These are phyloP conservation scores for Lupinus albus DNA, from an alignment of 306 rosid species.

Conservation along the genomic window DNA sequence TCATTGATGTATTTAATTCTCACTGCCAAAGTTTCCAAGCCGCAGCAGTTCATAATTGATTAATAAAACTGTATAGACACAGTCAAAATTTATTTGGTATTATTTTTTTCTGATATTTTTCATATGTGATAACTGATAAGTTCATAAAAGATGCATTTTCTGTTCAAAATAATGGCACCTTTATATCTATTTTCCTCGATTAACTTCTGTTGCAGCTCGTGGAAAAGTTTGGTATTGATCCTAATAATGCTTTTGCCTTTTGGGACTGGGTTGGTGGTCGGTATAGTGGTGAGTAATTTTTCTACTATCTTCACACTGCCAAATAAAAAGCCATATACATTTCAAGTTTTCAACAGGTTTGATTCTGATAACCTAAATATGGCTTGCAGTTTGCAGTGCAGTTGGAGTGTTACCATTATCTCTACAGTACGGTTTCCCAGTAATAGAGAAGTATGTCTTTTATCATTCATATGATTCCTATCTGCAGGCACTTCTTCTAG, in stretches of 20 bases:
- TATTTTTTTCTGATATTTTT: background rate
- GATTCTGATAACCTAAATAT: conserved; percentile 30
- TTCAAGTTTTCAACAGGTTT: conserved; percentile 1
- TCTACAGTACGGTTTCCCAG: conserved; percentile 71
- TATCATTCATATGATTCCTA: conserved; percentile 2
- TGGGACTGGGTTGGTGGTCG: conserved; percentile 99
- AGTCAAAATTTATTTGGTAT: background rate
- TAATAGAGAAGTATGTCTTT: conserved; percentile 59
- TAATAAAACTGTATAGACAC: background rate
- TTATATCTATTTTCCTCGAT: conserved; percentile 1
- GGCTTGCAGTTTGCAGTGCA: conserved; percentile 74
- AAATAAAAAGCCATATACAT: background rate
- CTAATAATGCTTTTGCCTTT: conserved; percentile 93
- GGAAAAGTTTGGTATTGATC: conserved; percentile 94
- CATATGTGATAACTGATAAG: background rate
- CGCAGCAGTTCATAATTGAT: background rate
- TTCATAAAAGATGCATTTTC: conserved; percentile 1
- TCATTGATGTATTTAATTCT: conserved; percentile 9
- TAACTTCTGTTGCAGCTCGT: conserved; percentile 69
- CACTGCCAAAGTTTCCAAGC: background rate
- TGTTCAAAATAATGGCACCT: background rate
- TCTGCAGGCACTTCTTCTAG: conserved; percentile 20
- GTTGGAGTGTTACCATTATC: conserved; percentile 75
- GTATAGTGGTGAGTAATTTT: conserved; percentile 67
- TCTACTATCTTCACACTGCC: background rate